Conservation (phyloP, 176 grass and related monocot species). For the Hsuehochloa calcarea region DNA sequence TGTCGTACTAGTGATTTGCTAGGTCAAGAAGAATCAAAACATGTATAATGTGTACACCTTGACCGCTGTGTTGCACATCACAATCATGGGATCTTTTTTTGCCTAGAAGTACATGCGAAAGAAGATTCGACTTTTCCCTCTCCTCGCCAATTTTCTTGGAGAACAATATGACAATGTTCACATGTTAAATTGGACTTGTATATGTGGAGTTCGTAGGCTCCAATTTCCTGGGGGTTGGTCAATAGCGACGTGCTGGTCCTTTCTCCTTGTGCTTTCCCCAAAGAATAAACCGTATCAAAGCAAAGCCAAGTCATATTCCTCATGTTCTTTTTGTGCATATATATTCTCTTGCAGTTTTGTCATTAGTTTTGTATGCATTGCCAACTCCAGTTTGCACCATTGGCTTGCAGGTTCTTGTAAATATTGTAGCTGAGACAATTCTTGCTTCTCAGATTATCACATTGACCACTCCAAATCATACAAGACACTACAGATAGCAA, state of each 20-base stretch:
- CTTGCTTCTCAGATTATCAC: background rate
- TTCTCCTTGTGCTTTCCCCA: background rate
- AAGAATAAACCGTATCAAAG: background rate
- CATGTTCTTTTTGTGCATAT: background rate
- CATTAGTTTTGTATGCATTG: background rate
- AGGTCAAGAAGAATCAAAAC: background rate
- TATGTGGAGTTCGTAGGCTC: background rate
- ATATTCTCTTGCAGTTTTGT: background rate
- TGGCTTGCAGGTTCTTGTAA: background rate
- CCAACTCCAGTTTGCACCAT: background rate
- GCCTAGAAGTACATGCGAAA: no score
- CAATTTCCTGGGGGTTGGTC: slow-evolving; percentile 16
- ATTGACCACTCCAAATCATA: no score
- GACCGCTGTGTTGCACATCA: background rate
- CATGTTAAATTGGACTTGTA: background rate
- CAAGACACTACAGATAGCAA: background rate
- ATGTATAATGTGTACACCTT: background rate
- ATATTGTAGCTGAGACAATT: background rate
- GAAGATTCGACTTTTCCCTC: no score
- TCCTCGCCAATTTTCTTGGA: background rate
- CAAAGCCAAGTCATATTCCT: background rate
- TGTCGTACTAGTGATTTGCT: background rate
- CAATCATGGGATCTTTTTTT: background rate
- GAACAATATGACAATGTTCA: background rate
- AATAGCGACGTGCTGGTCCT: background rate